Base-by-base conservation (phyloP, 1,139 yeast species). In the Waltiozyma sp. region DNA sequence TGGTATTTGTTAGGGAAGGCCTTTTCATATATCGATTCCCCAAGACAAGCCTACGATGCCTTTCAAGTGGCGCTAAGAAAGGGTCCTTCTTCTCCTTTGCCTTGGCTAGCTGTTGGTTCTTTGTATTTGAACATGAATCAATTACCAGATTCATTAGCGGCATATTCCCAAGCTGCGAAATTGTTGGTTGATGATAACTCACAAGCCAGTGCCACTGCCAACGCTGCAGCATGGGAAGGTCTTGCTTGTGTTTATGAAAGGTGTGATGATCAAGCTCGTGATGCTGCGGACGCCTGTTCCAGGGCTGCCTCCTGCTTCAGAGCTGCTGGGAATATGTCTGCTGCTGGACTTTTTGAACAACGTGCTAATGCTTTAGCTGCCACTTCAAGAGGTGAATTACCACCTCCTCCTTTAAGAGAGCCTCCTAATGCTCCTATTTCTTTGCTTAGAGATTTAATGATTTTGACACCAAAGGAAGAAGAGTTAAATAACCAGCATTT, bases 31-130 rank as follows among this genome's bases (percentile, higher is more conserved):
- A 54, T 68, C 28, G 72, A 68, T 45, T 63, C 68, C 40, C 77
- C 77, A 28, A 58, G 76, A 36, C 64, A 67, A 41, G 77, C 82
- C 2, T 79, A 76, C 54, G 77, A 75, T 46, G 69, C 73, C 18
- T 73, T 73, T 49, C 84, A 78, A 55, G 65, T 69, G 37, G 79
- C 84, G 2, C 60, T 79, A 43, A 66, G 73, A 47, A 64, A 76
- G 40, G 77, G 80, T 0, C 71, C 78, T 18, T 64, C 66, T 33
- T 69, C 73, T 14, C 77, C 84, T 16, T 63, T 76, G 42, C 73
- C 81, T 9, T 79, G 86, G 87, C 59, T 80, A 37, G 77, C 81
- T 0, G 77, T 79, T 21, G 87, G 85, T 1, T 69, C 74, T 24
- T 61, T 80, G 41, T 79, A 79, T 54, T 59, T 79, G 45, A 72